Evolutionary conservation across 176 grass and related monocot species (phyloP), one percentile per base, ranked within the genome.

Genomic region (Zoysia japonica): DNA sequence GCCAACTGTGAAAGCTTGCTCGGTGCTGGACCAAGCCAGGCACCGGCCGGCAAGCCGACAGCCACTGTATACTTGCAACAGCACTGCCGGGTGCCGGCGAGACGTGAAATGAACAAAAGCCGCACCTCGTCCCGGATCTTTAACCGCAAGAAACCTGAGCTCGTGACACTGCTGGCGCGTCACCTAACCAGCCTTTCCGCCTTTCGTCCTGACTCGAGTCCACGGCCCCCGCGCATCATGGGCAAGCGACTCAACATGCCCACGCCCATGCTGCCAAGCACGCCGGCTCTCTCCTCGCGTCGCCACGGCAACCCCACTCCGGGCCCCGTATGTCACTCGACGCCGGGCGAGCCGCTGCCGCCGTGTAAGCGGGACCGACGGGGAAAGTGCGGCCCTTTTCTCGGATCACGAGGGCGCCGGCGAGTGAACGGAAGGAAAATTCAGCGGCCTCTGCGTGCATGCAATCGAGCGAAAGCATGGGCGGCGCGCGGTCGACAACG

Each of bases 381-480:
- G 44, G 44, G 36, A 2, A 5, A 16, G 5, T 3, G 35, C 28
- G 70, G 1, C 67, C 5, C 7, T 49, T 76, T 71, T 65, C 47
- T 13, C 57, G 28, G 41, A 8, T 63, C 80, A 54, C 80, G 86
- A 78, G 67, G 47, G 7, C 62, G 17, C 9, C 4, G 12, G 52
- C 55, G 20, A 17, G 0, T 12, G 55, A 66, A 45, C 42, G 51
- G 49, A 42, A 49, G 44, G 11, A 48, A 60, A 67, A 67, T 9
- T 68, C 65, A 40, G 51, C 81, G 44, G 67, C 67, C 47, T 28
- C 28, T 35, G 85, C 57, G 41, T 17, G 78, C 84, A 11, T 75
- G 78, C 78, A 46, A 44, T 72, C 72, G 41, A 20, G 76, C 47
- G 14, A 40, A 9, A 59, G 56, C 47, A 46, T 47, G 59, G 35